phyloP scores from a whole-genome alignment of 768 basidiomycete genomes.

The Boletus rex-veris region DNA sequence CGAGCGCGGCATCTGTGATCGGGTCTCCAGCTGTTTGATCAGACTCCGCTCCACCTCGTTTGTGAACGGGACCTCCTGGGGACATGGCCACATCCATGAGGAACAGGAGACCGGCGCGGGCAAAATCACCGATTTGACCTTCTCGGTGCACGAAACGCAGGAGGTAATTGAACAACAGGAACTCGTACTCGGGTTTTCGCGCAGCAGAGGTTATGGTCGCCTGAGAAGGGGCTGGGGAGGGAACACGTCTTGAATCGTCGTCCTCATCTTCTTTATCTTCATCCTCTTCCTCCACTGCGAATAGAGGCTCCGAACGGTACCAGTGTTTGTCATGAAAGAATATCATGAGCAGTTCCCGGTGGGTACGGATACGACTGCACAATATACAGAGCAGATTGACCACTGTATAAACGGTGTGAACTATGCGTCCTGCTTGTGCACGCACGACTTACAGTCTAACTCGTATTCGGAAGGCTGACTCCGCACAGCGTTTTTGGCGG shows the following conservation, averaged over 20 bases:
- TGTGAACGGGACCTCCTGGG: slow-evolving; percentile 52
- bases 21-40: slow-evolving; percentile 47
- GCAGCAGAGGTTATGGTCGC: slow-evolving; percentile 50
- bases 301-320: slow-evolving; percentile 73
- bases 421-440: neutral
- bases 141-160: slow-evolving; percentile 94
- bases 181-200: slow-evolving; percentile 88
- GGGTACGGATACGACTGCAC: slow-evolving; percentile 87
- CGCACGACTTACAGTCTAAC: slow-evolving; percentile 66
- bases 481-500: slow-evolving; percentile 66
- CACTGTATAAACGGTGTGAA: slow-evolving; percentile 46
- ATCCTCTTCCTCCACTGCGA: slow-evolving; percentile 72
- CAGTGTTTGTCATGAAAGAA: slow-evolving; percentile 96
- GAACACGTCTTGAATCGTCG: slow-evolving; percentile 22
- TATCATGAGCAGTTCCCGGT: slow-evolving; percentile 89
- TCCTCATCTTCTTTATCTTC: slow-evolving; percentile 57
- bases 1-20: slow-evolving; percentile 78
- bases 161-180: slow-evolving; percentile 92
- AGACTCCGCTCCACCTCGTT: slow-evolving; percentile 33
- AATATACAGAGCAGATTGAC: slow-evolving; percentile 90
- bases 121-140: slow-evolving; percentile 90
- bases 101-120: slow-evolving; percentile 88
- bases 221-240: slow-evolving; percentile 64
- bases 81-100: slow-evolving; percentile 96
- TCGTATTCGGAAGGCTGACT: slow-evolving; percentile 85